Percentiles rank a stretch among this genome's conserved stretches.
These are phyloP conservation scores for Thelonectria blattea DNA, from an alignment of 2,329 filamentous ascomycete genomes.

Conservation along the genomic window DNA sequence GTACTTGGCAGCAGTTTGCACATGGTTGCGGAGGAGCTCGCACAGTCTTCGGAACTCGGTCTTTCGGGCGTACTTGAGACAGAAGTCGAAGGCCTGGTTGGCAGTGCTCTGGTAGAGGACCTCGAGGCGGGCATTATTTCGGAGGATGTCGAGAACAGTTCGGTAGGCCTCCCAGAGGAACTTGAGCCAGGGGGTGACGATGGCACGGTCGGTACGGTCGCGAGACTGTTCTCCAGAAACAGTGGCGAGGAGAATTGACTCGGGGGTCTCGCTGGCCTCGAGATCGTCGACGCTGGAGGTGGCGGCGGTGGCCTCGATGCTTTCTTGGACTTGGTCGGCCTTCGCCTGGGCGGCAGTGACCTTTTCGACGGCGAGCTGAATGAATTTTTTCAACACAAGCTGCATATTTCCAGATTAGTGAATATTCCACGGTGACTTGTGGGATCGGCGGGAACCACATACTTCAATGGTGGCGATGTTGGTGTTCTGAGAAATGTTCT, in stretches of 20 bases:
- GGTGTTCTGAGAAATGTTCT: slow-evolving; percentile 99
- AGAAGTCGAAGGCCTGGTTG: slow-evolving; percentile 98
- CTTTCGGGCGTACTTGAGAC: slow-evolving; percentile 96
- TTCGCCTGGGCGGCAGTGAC: slow-evolving; percentile 95
- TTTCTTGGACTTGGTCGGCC: slow-evolving; percentile 92
- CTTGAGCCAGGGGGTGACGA: slow-evolving; percentile 99
- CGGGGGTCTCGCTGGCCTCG: slow-evolving; percentile 95
- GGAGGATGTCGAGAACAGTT: slow-evolving; percentile 96
- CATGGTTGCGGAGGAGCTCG: slow-evolving; percentile 96
- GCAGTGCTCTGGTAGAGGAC: slow-evolving; percentile 98
- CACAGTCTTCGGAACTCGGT: slow-evolving; percentile 98
- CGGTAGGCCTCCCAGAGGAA: slow-evolving; percentile 99
- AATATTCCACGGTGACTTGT: slow-evolving; percentile 16
- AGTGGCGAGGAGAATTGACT: slow-evolving; percentile 96
- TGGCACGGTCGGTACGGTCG: slow-evolving; percentile 95
- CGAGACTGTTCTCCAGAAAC: slow-evolving; percentile 97
- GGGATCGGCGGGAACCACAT: slow-evolving; percentile 35
- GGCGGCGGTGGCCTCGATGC: slow-evolving; percentile 71
- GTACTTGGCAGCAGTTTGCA: slow-evolving; percentile 99
- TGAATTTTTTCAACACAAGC: slow-evolving; percentile 96
- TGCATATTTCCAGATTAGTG: slow-evolving; percentile 43
- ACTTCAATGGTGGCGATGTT: slow-evolving; percentile 98
- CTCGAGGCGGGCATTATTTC: slow-evolving; percentile 98
- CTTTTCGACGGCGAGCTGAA: slow-evolving; percentile 94
- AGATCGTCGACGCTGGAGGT: slow-evolving; percentile 87